phyloP scores from a whole-genome alignment of 2,329 filamentous ascomycete genomes.

The Knufia fluminis region DNA sequence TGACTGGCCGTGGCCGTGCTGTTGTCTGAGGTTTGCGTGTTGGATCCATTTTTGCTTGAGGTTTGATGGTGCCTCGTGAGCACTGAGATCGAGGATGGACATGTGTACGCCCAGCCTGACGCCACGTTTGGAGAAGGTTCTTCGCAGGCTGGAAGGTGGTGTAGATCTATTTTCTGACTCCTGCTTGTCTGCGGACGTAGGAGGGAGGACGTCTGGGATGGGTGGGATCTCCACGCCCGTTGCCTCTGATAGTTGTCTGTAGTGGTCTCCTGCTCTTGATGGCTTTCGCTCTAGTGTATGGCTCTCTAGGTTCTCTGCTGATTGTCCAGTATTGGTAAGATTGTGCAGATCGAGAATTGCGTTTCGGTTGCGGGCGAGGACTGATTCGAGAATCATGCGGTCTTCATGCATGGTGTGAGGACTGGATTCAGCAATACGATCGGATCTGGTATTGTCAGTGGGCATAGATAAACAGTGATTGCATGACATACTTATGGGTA shows the following conservation, averaged over 20 bases:
- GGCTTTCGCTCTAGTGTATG: conserved; percentile 1
- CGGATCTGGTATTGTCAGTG: conserved; percentile 1
- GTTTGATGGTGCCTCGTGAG: conserved; percentile 16
- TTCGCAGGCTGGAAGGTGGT: conserved; percentile 1
- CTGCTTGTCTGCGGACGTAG: conserved; percentile 3
- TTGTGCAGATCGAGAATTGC: conserved; percentile 18
- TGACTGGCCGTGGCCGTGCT: background rate
- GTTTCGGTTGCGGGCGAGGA: conserved; percentile 19
- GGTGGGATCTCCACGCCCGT: conserved; percentile 18
- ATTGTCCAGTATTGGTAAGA: conserved; percentile 8
- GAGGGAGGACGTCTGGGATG: conserved; percentile 18
- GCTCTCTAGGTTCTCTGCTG: conserved; percentile 11
- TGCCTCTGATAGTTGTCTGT: conserved; percentile 16
- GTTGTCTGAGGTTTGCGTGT: conserved; percentile 8
- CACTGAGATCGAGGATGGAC: conserved; percentile 21
- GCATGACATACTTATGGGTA: conserved; percentile 16
- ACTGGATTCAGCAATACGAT: conserved; percentile 16
- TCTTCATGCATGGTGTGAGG: conserved; percentile 21
- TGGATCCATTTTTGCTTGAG: conserved; percentile 23
- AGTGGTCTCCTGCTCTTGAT: conserved; percentile 17
- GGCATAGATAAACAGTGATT: background rate
- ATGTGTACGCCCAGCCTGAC: conserved; percentile 21
- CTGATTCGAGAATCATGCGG: conserved; percentile 18
- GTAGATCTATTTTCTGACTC: background rate
- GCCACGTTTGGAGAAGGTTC: conserved; percentile 20